phyloP scores from a whole-genome alignment of 257 asterid genomes.

The Jacaranda copaia region DNA sequence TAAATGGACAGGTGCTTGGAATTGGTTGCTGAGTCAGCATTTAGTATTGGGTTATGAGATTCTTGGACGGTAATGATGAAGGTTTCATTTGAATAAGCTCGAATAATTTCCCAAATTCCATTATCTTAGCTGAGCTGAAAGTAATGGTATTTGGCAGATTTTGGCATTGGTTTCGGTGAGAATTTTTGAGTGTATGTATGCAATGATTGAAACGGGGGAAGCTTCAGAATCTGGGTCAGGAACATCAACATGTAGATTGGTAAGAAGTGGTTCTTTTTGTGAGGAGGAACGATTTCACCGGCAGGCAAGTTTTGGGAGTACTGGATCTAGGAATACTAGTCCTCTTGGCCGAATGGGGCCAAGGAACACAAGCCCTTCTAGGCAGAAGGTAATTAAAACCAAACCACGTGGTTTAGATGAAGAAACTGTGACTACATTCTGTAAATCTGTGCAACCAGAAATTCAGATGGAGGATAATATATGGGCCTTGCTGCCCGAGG shows the following conservation, averaged over 20 bases:
- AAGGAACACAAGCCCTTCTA: constrained; percentile 91
- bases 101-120: not conserved
- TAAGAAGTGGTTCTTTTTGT: constrained; percentile 54
- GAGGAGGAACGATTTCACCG: constrained; percentile 71
- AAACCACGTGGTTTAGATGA: constrained; percentile 96
- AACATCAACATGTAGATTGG: constrained; percentile 50
- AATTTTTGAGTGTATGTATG: not conserved
- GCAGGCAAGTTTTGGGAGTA: constrained; percentile 68
- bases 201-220: constrained; percentile 60
- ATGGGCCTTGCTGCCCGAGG: constrained; percentile 98
- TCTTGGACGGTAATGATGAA: constrained; percentile 21
- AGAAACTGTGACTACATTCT: constrained; percentile 77
- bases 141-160: constrained; percentile 21
- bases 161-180: constrained; percentile 16
- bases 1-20: constrained; percentile 26
- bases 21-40: constrained; percentile 18
- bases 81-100: constrained; percentile 1
- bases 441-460: constrained; percentile 73
- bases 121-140: not conserved
- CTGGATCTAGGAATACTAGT: constrained; percentile 84
- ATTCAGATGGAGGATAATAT: constrained; percentile 94
- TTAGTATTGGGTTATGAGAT: constrained; percentile 11
- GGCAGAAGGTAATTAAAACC: constrained; percentile 81
- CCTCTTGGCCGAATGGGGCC: constrained; percentile 82
- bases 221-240: constrained; percentile 65